Conservation (phyloP, 108 stramenopile species). For the Cyclotella choctawhatcheeana region DNA sequence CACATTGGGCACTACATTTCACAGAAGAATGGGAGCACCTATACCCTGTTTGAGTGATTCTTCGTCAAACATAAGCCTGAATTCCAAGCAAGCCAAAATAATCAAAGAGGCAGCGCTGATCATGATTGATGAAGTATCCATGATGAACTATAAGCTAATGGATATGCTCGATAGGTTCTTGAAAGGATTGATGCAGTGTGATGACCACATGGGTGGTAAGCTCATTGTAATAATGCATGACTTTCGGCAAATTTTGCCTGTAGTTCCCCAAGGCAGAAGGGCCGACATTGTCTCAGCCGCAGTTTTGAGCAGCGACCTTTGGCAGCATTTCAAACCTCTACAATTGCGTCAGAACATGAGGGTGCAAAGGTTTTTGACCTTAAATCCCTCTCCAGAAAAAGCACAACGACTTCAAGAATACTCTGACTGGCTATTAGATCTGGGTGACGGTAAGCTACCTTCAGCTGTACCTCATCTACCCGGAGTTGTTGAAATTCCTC, state of each 20-base stretch:
- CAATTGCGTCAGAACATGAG: constrained; percentile 18
- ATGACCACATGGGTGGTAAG: constrained; percentile 19
- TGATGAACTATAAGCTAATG: constrained; percentile 6
- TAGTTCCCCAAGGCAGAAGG: constrained; percentile 6
- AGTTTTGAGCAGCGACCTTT: constrained; percentile 1
- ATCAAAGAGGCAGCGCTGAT: constrained; percentile 10
- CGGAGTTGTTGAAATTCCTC: constrained; percentile 19
- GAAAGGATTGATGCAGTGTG: background rate
- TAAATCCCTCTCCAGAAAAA: background rate
- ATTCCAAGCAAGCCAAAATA: background rate
- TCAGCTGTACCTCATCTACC: background rate
- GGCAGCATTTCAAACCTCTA: constrained; percentile 3
- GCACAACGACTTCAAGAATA: background rate
- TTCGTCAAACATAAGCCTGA: background rate
- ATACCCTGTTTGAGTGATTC: constrained; percentile 11
- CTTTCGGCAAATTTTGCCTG: constrained; percentile 24
- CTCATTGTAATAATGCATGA: constrained; percentile 17
- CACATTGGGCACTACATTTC: constrained; percentile 7
- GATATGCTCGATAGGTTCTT: constrained; percentile 17
- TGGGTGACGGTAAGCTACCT: constrained; percentile 17
- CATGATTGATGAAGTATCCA: constrained; percentile 31
- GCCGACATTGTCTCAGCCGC: background rate
- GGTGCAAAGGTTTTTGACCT: background rate
- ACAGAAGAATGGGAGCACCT: constrained; percentile 6
- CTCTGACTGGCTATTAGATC: constrained; percentile 11